Base-by-base conservation (phyloP, 2,329 filamentous ascomycete species). In the Cladosporium colombiae region DNA sequence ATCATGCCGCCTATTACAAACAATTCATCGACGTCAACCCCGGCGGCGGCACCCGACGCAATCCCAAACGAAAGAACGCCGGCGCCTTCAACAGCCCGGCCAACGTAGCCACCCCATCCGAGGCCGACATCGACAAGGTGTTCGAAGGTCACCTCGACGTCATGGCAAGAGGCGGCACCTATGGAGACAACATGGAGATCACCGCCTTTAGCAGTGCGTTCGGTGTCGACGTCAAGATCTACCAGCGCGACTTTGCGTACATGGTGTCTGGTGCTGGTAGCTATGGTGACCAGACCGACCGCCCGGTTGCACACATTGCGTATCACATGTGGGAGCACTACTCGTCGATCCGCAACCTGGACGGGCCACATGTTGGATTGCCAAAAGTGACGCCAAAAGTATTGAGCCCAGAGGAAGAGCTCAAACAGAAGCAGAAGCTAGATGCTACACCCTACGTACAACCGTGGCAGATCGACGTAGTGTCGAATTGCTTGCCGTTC, bases 101-200 rank as follows among this genome's bases (percentile, higher is more conserved):
- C 66, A 81, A 81, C 69, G 79, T 77, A 61, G 76, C 78, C 29
- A 73, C 76, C 62, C 82, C 85, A n/a, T 83, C 85, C 25, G 76
- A 80, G 62, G 82, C 82, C 67, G 84, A 88, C 69, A 79, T 84
- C 68, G 81, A 85, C 68, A 75, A 76, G 44, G 80, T 81, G 31
- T 87, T 84, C 71, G 78, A 83, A 62, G 81, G 81, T 37, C 86
- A 88, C 74, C 79, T 91, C 14, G 77, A 81, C 67, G 80, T 81
- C 65, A 89, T 90, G 82, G 83, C 85, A 33, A 83, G 84, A 71
- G 81, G 82, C 33, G 85, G 86, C 61, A 85, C 85, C 46, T 91
- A 85, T 77, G 89, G 87, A 29, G 88, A 89, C 73, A 88, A 90
- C 66, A 83, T 89, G 78, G 88, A 90, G 77, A 84, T 91, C 53